phyloP scores from a whole-genome alignment of 2,329 filamentous ascomycete species.

The Canariomyces notabilis region DNA sequence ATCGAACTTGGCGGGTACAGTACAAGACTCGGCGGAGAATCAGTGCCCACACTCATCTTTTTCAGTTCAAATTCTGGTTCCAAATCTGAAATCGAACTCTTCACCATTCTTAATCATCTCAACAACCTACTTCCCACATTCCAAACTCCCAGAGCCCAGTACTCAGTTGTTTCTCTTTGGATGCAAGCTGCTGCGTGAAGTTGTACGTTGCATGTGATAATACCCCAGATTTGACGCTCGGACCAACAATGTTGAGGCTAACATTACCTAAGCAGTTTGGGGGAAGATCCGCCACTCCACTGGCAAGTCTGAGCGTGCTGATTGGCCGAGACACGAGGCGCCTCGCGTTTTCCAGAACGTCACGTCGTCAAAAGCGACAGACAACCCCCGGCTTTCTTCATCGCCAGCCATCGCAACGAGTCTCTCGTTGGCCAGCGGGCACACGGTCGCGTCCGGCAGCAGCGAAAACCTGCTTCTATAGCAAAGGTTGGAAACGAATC shows the following conservation, averaged over 20 bases:
- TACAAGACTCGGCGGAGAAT: too few relatives aligned
- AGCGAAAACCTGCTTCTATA: conserved; percentile 1
- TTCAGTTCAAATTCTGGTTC: too few relatives aligned
- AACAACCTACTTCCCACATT: too few relatives aligned
- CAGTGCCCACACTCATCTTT: too few relatives aligned
- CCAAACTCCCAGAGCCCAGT: too few relatives aligned
- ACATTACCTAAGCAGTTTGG: conserved; percentile 19
- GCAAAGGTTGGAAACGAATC: conserved; percentile 15
- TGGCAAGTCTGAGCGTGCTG: conserved; percentile 2
- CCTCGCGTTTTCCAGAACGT: conserved; percentile 27
- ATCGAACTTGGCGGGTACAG: too few relatives aligned
- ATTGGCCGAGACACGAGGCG: conserved; percentile 19
- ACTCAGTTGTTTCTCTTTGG: too few relatives aligned
- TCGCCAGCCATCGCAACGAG: conserved; percentile 18
- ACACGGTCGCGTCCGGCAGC: conserved; percentile 13
- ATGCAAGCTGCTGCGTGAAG: background rate
- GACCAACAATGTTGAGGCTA: conserved; percentile 9
- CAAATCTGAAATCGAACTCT: too few relatives aligned
- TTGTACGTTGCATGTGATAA: background rate
- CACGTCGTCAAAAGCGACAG: conserved; percentile 22
- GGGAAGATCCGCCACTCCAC: conserved; percentile 10
- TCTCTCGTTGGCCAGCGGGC: conserved; percentile 9
- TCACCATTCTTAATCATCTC: too few relatives aligned
- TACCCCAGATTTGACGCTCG: conserved; percentile 10
- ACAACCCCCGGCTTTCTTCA: conserved; percentile 12